Conservation (phyloP, 2,329 filamentous ascomycete genomes). For the Neophaeococcomyces aloes region DNA sequence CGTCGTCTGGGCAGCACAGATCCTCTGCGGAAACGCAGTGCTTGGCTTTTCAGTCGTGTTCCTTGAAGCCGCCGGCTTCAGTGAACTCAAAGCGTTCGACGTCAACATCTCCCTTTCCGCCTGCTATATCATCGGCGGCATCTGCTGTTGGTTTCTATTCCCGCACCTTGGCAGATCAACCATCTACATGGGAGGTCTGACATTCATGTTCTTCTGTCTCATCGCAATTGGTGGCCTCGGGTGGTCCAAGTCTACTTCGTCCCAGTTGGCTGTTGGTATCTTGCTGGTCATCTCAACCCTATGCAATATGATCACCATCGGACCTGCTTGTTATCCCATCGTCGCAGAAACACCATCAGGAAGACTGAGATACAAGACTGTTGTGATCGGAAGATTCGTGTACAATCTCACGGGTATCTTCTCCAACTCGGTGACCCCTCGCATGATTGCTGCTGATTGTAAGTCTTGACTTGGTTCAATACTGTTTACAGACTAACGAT, state of each 20-base stretch:
- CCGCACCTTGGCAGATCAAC: slow-evolving; percentile 29
- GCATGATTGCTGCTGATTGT: slow-evolving; percentile 27
- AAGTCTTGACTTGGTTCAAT: slow-evolving; percentile 30
- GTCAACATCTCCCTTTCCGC: slow-evolving; percentile 34
- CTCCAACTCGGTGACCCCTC: slow-evolving; percentile 27
- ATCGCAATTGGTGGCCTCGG: slow-evolving; percentile 31
- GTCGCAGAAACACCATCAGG: slow-evolving; percentile 45
- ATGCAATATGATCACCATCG: slow-evolving; percentile 44
- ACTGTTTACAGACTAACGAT: too few relatives aligned
- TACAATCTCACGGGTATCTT: slow-evolving; percentile 42
- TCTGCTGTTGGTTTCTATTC: slow-evolving; percentile 32
- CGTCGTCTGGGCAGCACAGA: slow-evolving; percentile 32
- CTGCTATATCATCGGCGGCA: slow-evolving; percentile 31
- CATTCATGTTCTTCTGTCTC: slow-evolving; percentile 30
- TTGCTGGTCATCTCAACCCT: slow-evolving; percentile 43
- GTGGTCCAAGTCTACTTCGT: too few relatives aligned
- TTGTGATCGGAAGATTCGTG: slow-evolving; percentile 40
- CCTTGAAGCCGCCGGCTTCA: slow-evolving; percentile 33
- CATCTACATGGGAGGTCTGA: slow-evolving; percentile 29
- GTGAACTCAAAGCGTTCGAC: slow-evolving; percentile 28
- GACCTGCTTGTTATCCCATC: slow-evolving; percentile 44
- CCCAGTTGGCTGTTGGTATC: slow-evolving; percentile 32
- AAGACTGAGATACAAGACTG: slow-evolving; percentile 43
- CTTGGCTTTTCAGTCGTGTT: slow-evolving; percentile 31
- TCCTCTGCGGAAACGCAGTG: slow-evolving; percentile 29